These are phyloP conservation scores for Geotrichum australiense DNA, from an alignment of 1,139 yeast genomes.

Conservation along the genomic window DNA sequence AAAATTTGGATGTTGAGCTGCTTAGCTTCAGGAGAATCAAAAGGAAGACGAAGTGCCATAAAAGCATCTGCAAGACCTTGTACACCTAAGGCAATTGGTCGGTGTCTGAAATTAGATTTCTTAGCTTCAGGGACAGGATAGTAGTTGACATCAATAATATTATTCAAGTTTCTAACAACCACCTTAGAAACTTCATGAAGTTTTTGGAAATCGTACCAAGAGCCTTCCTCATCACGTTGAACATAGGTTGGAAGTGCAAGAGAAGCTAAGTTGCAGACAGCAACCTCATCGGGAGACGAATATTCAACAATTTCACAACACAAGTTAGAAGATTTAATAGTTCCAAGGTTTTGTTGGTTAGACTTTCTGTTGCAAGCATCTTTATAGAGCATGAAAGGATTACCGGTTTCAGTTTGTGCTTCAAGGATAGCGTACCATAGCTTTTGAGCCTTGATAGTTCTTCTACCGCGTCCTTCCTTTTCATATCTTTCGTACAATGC, in stretches of 20 bases:
- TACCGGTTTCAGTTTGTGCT: constrained; percentile 89
- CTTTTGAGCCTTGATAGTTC: constrained; percentile 75
- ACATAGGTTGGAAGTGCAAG: constrained; percentile 71
- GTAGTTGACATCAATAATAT: constrained; percentile 67
- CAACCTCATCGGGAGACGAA: constrained; percentile 80
- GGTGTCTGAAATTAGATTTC: constrained; percentile 61
- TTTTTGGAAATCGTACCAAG: constrained; percentile 60
- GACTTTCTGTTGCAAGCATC: constrained; percentile 80
- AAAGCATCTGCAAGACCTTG: constrained; percentile 90
- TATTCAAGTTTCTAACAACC: constrained; percentile 65
- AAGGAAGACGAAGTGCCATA: constrained; percentile 67
- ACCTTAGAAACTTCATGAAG: constrained; percentile 70
- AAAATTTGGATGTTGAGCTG: constrained; percentile 69
- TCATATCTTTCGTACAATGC: constrained; percentile 66
- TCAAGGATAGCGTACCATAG: constrained; percentile 82
- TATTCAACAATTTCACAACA: constrained; percentile 90
- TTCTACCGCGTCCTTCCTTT: constrained; percentile 61
- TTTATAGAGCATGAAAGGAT: constrained; percentile 86
- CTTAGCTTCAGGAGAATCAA: constrained; percentile 68
- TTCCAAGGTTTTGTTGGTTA: constrained; percentile 81
- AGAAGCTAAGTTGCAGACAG: constrained; percentile 87
- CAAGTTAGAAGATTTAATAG: constrained; percentile 79
- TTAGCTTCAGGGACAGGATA: constrained; percentile 72
- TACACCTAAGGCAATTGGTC: constrained; percentile 87
- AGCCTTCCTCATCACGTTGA: constrained; percentile 42